These are phyloP conservation scores for Meira miltonrushii DNA, from an alignment of 1,284 basidiomycete species.

Conservation along the genomic window DNA sequence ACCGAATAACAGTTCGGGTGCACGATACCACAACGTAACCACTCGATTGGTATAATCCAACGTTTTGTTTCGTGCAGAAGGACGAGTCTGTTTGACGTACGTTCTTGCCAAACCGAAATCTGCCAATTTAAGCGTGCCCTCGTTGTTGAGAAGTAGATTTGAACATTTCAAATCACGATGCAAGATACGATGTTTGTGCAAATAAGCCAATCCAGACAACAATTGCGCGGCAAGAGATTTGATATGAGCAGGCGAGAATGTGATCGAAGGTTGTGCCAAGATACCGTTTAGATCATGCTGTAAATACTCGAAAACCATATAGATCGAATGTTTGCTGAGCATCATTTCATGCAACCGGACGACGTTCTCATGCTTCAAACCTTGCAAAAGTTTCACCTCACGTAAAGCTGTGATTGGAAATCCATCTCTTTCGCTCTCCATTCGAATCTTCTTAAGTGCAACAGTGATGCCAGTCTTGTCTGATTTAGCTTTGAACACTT, in stretches of 20 bases:
- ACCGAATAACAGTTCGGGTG: slow-evolving; percentile 89
- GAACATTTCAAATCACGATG: slow-evolving; percentile 98
- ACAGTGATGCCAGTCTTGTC: slow-evolving; percentile 70
- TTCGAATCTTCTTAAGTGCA: slow-evolving; percentile 92
- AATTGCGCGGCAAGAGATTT: slow-evolving; percentile 95
- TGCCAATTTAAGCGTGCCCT: slow-evolving; percentile 87
- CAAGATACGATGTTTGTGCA: slow-evolving; percentile 89
- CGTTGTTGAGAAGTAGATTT: slow-evolving; percentile 90
- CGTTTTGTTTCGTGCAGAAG: slow-evolving; percentile 59
- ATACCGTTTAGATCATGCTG: slow-evolving; percentile 96
- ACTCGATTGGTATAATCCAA: slow-evolving; percentile 98
- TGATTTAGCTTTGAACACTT: slow-evolving; percentile 95
- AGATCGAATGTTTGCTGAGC: slow-evolving; percentile 89
- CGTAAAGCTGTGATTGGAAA: slow-evolving; percentile 99
- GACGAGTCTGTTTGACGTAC: slow-evolving; percentile 66
- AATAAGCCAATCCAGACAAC: slow-evolving; percentile 83
- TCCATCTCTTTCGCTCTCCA: slow-evolving; percentile 95
- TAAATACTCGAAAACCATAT: slow-evolving; percentile 99
- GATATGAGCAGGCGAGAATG: slow-evolving; percentile 76
- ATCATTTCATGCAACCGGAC: slow-evolving; percentile 93
- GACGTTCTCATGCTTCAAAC: slow-evolving; percentile 80
- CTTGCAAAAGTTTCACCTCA: slow-evolving; percentile 95
- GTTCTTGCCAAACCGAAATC: slow-evolving; percentile 98
- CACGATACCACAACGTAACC: slow-evolving; percentile 97
- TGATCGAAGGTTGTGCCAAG: slow-evolving; percentile 79